Percentiles rank a stretch among this genome's conserved stretches.
Conservation (phyloP, 306 rosid genomes). For the Quillaja saponaria region DNA sequence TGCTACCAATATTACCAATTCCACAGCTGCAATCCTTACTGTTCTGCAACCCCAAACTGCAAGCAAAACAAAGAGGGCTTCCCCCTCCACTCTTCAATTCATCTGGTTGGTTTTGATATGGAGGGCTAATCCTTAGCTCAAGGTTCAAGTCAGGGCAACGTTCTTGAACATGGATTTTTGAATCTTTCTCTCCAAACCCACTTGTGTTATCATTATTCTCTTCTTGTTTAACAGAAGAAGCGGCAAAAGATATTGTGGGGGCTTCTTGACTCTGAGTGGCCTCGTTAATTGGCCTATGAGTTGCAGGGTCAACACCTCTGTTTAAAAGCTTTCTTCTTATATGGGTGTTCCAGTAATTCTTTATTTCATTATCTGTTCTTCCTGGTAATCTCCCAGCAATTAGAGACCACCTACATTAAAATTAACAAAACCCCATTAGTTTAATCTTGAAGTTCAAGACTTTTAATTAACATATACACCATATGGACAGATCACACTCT, state of each 20-base stretch:
- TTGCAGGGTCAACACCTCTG: constrained; percentile 92
- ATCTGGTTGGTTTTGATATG: constrained; percentile 45
- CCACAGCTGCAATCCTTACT: constrained; percentile 55
- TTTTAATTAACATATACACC: not conserved
- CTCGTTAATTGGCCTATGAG: constrained; percentile 73
- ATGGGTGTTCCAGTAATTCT: constrained; percentile 98
- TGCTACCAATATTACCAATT: constrained; percentile 23
- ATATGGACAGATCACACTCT: not conserved
- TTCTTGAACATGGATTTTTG: constrained; percentile 36
- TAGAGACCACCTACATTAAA: constrained; percentile 72
- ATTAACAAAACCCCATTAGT: constrained; percentile 33
- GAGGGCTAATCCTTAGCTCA: constrained; percentile 86
- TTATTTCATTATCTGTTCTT: constrained; percentile 96
- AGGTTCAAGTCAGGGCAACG: constrained; percentile 83
- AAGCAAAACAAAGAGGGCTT: constrained; percentile 38
- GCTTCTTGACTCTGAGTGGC: constrained; percentile 41
- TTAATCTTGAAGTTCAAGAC: not conserved
- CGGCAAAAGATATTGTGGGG: constrained; percentile 58
- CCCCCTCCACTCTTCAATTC: constrained; percentile 43
- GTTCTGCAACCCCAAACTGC: constrained; percentile 56
- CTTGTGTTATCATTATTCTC: constrained; percentile 25
- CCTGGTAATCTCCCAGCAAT: constrained; percentile 95
- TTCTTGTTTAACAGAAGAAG: constrained; percentile 45
- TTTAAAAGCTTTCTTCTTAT: constrained; percentile 91
- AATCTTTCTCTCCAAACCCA: constrained; percentile 30